phyloP scores from a whole-genome alignment of 1,139 yeast species.

The Saccharomyces pastorianus region DNA sequence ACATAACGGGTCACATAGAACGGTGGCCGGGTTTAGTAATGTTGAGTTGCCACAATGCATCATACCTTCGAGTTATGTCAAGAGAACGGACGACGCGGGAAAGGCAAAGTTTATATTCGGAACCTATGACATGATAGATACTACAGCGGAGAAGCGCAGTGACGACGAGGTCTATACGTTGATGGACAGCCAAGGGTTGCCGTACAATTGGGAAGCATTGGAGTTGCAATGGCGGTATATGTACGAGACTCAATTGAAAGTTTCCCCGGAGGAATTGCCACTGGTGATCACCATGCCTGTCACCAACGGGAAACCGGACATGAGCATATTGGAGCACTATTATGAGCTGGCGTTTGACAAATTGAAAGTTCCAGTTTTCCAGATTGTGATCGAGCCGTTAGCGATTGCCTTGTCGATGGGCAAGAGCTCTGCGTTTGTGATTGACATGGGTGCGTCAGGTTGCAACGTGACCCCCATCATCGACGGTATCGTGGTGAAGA shows the following conservation, averaged over 20 bases:
- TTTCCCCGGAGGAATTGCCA: conserved; percentile 49
- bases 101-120: conserved; percentile 45
- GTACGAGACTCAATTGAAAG: conserved; percentile 40
- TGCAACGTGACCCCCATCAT: conserved; percentile 61
- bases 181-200: conserved; percentile 49
- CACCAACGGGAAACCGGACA: conserved; percentile 41
- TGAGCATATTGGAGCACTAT: conserved; percentile 30
- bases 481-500: conserved; percentile 59
- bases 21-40: conserved; percentile 65
- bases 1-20: conserved; percentile 57
- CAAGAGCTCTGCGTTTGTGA: conserved; percentile 56
- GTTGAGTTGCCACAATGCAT: conserved; percentile 56
- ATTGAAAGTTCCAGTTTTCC: conserved; percentile 57
- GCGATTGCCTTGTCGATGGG: conserved; percentile 66
- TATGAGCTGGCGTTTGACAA: conserved; percentile 59
- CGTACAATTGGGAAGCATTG: conserved; percentile 58
- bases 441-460: conserved; percentile 58
- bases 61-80: conserved; percentile 49
- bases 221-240: conserved; percentile 54
- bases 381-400: conserved; percentile 58
- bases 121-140: conserved; percentile 29
- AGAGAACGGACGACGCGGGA: conserved; percentile 18
- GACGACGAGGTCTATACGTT: conserved; percentile 53
- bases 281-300: conserved; percentile 57
- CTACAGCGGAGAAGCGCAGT: conserved; percentile 34